phyloP scores from a whole-genome alignment of 1,284 basidiomycete species.

The Cutaneotrichosporon daszewskae region DNA sequence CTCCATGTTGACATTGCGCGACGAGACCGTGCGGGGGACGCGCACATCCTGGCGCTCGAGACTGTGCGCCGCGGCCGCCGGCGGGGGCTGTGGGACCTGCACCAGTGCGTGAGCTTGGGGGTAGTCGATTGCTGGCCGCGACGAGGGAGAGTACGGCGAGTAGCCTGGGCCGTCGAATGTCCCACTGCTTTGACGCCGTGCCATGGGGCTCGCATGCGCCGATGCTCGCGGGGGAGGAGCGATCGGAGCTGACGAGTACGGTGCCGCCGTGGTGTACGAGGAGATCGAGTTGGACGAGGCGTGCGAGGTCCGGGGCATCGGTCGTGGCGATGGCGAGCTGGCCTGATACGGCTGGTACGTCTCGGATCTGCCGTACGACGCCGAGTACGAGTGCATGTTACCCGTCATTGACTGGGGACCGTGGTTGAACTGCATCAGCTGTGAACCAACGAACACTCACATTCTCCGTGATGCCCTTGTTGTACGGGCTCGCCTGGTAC shows the following conservation, averaged over 20 bases:
- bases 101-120: slow-evolving; percentile 58
- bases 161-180: slow-evolving; percentile 53
- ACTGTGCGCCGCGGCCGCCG: slow-evolving; percentile 61
- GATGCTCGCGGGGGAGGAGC: slow-evolving; percentile 72
- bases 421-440: slow-evolving; percentile 26
- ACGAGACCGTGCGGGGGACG: slow-evolving; percentile 21
- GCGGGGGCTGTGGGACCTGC: slow-evolving; percentile 67
- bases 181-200: slow-evolving; percentile 70
- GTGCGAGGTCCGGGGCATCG: slow-evolving; percentile 10
- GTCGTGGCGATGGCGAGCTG: slow-evolving; percentile 2
- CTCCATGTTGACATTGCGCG: not conserved
- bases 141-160: slow-evolving; percentile 55
- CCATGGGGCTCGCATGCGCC: slow-evolving; percentile 55
- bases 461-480: slow-evolving; percentile 40
- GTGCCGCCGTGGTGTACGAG: slow-evolving; percentile 1
- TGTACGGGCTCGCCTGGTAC: slow-evolving; percentile 37
- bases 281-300: slow-evolving; percentile 19
- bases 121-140: slow-evolving; percentile 61
- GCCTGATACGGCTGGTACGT: slow-evolving; percentile 13
- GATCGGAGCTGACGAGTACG: slow-evolving; percentile 25
- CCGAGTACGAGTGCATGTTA: slow-evolving; percentile 15
- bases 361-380: slow-evolving; percentile 3
- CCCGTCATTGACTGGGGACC: slow-evolving; percentile 41
- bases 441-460: slow-evolving; percentile 23
- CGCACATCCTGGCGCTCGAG: slow-evolving; percentile 66